Evolutionary conservation across 1,139 yeast genomes (phyloP), one percentile per base, ranked within the genome.

Genomic region (Hemisphaericaspora xylofermentans): DNA sequence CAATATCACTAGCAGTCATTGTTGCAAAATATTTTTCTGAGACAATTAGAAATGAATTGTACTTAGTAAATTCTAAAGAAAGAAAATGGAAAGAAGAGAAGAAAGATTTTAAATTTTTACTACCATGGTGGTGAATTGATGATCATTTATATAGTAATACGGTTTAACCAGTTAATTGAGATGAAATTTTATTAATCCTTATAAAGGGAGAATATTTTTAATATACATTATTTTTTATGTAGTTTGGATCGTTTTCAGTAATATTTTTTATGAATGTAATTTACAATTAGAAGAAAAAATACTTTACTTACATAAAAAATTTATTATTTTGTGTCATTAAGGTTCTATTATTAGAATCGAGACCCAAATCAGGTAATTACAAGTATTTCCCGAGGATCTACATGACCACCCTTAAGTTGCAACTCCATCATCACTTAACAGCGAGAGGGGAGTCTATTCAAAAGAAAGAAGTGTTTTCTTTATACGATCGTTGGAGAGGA

Each of bases 1-100:
- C 70, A 32, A 48, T 57, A 47, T 64, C 69, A 37, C 54, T 45
- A 4, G 36, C 40, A 39, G 49, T 44, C 47, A 47, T 45, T 34
- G 14, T 43, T 30, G 15, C 16, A 18, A n/a, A 27, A 16, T 22
- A n/a, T n/a, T n/a, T 13, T 29, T 10, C 3, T 7, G 18, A 16
- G 21, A 26, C 24, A 29, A 29, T 18, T 22, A 19, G 19, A 21
- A 3, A 18, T 13, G 6, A 21, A 18, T 27, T 24, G 27, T n/a
- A n/a, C n/a, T n/a, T n/a, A n/a, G n/a, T n/a, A n/a, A n/a, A n/a
- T n/a, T n/a, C n/a, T n/a, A 21, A 17, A 5, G n/a, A 16, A 18
- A 21, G 28, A 18, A 30, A 33, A 13, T 7, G 14, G 12, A 14
- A 28, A 5, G 14, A 30, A 14, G 32, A 30, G 35, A 27, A 25